Conservation (phyloP, 805 yeast species). For the Candida peoriensis region DNA sequence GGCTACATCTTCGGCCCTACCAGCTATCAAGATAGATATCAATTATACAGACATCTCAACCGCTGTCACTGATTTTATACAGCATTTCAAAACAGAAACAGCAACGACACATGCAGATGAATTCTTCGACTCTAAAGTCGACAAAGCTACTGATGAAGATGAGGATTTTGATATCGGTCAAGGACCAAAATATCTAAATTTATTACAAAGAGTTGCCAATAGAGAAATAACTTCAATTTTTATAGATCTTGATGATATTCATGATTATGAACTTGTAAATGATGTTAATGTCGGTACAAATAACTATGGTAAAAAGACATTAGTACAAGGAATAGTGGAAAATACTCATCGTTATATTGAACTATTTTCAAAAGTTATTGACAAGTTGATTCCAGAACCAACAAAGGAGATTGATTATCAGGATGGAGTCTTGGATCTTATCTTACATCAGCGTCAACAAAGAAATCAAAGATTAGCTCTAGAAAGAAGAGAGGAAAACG, state of each 20-base stretch:
- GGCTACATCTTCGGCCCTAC: conserved; percentile 34
- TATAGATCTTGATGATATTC: conserved; percentile 82
- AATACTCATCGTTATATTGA: conserved; percentile 81
- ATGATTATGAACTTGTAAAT: conserved; percentile 53
- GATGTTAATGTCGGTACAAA: conserved; percentile 22
- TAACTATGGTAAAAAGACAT: conserved; percentile 24
- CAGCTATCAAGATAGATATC: conserved; percentile 63
- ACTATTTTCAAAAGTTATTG: conserved; percentile 68
- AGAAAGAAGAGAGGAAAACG: conserved; percentile 60
- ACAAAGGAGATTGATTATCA: conserved; percentile 70
- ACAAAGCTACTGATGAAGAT: conserved; percentile 17
- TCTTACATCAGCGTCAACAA: conserved; percentile 81
- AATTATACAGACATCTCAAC: conserved; percentile 65
- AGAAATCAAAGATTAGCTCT: conserved; percentile 70
- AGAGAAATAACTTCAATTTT: conserved; percentile 65
- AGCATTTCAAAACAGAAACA: conserved; percentile 51
- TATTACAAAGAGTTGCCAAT: conserved; percentile 78
- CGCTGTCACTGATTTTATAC: conserved; percentile 58
- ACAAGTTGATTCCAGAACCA: conserved; percentile 83
- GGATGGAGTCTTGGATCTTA: conserved; percentile 91
- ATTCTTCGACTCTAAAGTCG: conserved; percentile 31
- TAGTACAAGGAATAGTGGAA: conserved; percentile 56
- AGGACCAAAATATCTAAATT: conserved; percentile 70
- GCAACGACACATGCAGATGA: conserved; percentile 27
- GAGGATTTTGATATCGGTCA: conserved; percentile 22